Percentiles rank a stretch among this genome's conserved stretches.
Conservation (phyloP, 2,329 filamentous ascomycete genomes). For the Coniochaeta hoffmannii region DNA sequence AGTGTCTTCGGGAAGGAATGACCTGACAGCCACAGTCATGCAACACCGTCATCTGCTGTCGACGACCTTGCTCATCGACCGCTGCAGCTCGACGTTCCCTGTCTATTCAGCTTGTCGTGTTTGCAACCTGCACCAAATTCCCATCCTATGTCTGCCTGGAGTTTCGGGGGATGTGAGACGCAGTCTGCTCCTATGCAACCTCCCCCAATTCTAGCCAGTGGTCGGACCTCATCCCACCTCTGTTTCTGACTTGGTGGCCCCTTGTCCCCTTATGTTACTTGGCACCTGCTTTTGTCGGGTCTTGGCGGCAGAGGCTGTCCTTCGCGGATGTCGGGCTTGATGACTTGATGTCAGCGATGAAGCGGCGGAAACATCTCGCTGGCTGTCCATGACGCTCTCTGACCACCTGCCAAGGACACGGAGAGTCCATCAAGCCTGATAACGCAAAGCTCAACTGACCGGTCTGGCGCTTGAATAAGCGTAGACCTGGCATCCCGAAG, state of each 20-base stretch:
- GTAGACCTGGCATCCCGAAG: not conserved
- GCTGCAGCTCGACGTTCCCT: too few relatives aligned
- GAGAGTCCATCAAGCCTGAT: not conserved
- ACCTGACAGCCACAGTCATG: not conserved
- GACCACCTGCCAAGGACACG: not conserved
- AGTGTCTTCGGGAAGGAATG: not conserved
- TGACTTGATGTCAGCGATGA: not conserved
- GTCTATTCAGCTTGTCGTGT: not conserved
- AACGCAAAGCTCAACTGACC: not conserved
- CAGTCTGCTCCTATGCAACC: not conserved
- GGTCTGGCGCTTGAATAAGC: not conserved
- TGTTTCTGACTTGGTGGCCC: not conserved
- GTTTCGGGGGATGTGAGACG: not conserved
- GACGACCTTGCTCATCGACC: not conserved
- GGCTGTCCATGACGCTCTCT: not conserved
- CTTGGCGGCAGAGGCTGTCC: not conserved
- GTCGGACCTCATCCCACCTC: not conserved
- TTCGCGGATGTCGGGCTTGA: not conserved
- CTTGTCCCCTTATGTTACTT: not conserved
- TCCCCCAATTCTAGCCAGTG: too few relatives aligned
- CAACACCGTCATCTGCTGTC: not conserved
- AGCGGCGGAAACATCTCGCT: not conserved
- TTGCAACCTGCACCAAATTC: not conserved
- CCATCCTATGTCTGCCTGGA: not conserved
- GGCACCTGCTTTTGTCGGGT: not conserved